Base-by-base conservation (phyloP, 73 alveolate genomes). In the Stentor coeruleus region DNA sequence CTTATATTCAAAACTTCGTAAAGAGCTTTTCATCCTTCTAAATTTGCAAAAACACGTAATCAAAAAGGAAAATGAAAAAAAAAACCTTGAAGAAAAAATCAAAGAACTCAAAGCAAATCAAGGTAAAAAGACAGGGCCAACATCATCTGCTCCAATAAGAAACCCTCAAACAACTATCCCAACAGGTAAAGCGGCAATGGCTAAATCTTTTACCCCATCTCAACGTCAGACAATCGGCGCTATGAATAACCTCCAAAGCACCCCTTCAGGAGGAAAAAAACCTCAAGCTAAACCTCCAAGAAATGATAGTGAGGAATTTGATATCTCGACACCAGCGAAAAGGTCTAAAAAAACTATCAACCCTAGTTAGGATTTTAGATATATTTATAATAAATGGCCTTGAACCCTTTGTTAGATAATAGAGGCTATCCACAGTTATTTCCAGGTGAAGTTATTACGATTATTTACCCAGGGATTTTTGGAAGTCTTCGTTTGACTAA, bases 1-100 rank as follows among this genome's bases (percentile, higher is more conserved):
- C 59, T 86, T 91, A 31, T 95, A 91, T 87, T 93, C 91, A 74
- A 90, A 91, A 59, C 84, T 95, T 60, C 88, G 93, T 85, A 91
- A 89, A 86, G 96, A 95, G 85, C 85, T 93, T 37, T 87, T 95
- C 41, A 89, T 91, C 86, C 85, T 89, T 86, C 88, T 95, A 42
- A 86, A 93, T 33, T 85, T 95, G 37, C 90, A 95, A 74, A 95
- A 95, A 85, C 94, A 89, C 83, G 91, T 93, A 58, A 91, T 88
- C 73, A 95, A 95, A 91, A 91, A 92, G 88, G 93, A 93, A 58
- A 90, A 89, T 73, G 99, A 95, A 82, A 84, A 76, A n/a, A 80
- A 58, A 42, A 81, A 75, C 35, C 83, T 93, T n/a, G 83, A 85
- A 26, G 97, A 85, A 33, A 88, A 82, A 82, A 80, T 66, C 3